phyloP scores from a whole-genome alignment of 23 red algal genomes.

The Agarophyton chilense region DNA sequence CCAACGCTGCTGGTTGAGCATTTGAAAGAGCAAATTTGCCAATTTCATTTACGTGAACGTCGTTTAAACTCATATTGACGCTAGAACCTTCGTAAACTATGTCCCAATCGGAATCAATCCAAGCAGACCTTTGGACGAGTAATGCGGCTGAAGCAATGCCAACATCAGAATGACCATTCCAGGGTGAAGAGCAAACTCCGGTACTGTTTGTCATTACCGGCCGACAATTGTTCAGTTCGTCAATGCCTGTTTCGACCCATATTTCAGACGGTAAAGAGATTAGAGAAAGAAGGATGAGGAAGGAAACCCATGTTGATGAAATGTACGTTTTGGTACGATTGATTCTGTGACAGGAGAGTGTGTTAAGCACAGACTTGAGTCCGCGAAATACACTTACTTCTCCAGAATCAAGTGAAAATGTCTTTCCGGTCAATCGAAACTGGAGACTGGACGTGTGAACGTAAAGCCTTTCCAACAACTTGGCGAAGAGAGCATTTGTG shows the following conservation, averaged over 20 bases:
- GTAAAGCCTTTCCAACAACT: neutral
- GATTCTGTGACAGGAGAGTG: neutral
- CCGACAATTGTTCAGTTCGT: neutral
- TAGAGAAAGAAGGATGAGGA: slow-evolving; percentile 11
- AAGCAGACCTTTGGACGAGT: slow-evolving; percentile 4
- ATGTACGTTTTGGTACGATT: neutral
- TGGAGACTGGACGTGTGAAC: neutral
- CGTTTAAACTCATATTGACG: neutral
- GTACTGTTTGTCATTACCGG: neutral
- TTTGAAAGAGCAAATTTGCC: neutral
- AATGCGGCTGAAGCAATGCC: slow-evolving; percentile 8
- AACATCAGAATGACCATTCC: slow-evolving; percentile 27
- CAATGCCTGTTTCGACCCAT: slow-evolving; percentile 21
- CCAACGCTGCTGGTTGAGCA: neutral
- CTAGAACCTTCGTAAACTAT: slow-evolving; percentile 11
- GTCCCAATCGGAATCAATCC: slow-evolving; percentile 29
- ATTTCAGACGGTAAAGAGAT: slow-evolving; percentile 12
- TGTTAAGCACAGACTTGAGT: neutral
- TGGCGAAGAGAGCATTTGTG: neutral
- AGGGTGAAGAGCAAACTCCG: slow-evolving; percentile 18
- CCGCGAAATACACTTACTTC: neutral
- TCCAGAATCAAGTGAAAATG: neutral
- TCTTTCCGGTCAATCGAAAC: neutral
- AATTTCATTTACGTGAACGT: neutral
- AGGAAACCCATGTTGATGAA: slow-evolving; percentile 1